These are phyloP conservation scores for Chloromonas sp. DNA, from an alignment of 163 green algal species.

Conservation along the genomic window DNA sequence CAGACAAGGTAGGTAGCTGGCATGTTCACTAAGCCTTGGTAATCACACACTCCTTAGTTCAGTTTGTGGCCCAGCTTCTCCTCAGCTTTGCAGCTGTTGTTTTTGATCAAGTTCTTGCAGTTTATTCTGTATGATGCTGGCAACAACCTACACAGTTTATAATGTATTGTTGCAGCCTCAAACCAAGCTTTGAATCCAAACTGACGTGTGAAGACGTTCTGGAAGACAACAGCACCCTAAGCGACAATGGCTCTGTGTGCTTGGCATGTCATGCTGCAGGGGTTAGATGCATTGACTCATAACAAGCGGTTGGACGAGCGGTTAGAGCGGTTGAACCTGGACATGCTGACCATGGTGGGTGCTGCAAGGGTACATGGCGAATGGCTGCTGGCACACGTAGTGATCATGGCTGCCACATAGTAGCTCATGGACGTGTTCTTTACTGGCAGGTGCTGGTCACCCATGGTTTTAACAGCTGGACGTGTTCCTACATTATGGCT, in stretches of 20 bases:
- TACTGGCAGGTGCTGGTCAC: no score
- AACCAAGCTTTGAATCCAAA: no score
- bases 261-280: background rate
- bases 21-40: no score
- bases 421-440: no score
- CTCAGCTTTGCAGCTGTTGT: background rate
- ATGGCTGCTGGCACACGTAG: no score
- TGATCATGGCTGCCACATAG: no score
- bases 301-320: constrained; percentile 19
- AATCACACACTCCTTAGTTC: background rate
- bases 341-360: constrained; percentile 24
- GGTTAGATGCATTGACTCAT: constrained; percentile 3
- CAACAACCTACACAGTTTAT: background rate
- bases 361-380: constrained; percentile 37
- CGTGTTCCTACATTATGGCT: no score
- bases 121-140: background rate
- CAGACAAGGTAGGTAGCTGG: background rate
- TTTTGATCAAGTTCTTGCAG: background rate
- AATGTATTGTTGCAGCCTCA: no score
- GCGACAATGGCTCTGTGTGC: background rate
- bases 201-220: no score
- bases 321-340: constrained; percentile 23
- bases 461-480: no score
- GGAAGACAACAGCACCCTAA: background rate
- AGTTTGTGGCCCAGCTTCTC: background rate